Evolutionary conservation across 2,329 filamentous ascomycete species (phyloP).

Genomic region (Fonsecaea multimorphosa): DNA sequence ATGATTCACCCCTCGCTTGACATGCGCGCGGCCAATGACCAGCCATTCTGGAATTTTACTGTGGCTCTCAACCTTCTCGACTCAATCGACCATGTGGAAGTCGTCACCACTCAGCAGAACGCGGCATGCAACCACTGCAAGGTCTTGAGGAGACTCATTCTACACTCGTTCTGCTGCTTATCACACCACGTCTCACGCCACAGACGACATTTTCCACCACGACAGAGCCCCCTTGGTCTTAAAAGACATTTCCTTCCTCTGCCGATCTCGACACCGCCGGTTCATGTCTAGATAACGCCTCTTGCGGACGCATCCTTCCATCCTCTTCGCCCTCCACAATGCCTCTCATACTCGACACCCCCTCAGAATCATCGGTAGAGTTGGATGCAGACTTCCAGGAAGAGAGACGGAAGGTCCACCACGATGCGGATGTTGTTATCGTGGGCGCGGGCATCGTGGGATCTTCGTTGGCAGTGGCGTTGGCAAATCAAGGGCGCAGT

Average conservation of each 20-base stretch:
- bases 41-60: conserved; percentile 11
- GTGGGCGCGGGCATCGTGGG: conserved; percentile 91
- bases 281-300: conserved; percentile 20
- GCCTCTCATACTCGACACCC: conserved; percentile 40
- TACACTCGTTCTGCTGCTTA: conserved; percentile 25
- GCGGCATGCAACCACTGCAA: background rate
- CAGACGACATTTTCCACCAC: background rate
- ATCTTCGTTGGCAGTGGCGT: conserved; percentile 80
- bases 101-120: conserved; percentile 5
- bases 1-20: conserved; percentile 18
- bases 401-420: conserved; percentile 59
- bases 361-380: conserved; percentile 39
- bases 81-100: background rate
- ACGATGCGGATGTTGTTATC: conserved; percentile 81
- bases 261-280: conserved; percentile 7
- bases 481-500: conserved; percentile 87
- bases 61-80: background rate
- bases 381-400: conserved; percentile 42
- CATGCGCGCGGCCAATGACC: conserved; percentile 8
- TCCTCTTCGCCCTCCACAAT: conserved; percentile 22
- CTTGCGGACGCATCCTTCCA: background rate
- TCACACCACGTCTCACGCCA: conserved; percentile 65
- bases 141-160: background rate
- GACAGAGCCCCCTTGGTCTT: background rate
- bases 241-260: background rate